Conservation (phyloP, 257 asterid species). For the Solanum raphanifolium region DNA sequence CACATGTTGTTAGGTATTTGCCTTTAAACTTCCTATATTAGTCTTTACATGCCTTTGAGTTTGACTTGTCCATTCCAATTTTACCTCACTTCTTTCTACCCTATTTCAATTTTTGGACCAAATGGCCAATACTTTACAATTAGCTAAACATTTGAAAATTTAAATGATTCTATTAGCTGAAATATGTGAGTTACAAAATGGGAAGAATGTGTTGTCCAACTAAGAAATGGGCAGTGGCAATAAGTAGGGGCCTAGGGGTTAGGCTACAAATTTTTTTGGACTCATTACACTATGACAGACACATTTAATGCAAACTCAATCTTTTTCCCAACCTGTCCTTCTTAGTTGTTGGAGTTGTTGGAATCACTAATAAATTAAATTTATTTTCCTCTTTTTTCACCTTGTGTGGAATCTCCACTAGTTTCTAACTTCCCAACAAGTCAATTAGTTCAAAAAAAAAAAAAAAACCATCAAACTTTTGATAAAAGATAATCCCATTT, state of each 20-base stretch:
- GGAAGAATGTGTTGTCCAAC: neutral
- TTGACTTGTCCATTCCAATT: neutral
- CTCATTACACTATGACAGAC: slow-evolving; percentile 43
- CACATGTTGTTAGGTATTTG: neutral
- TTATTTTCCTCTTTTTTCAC: neutral
- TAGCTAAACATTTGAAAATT: neutral
- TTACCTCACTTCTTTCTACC: neutral
- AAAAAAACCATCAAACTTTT: neutral
- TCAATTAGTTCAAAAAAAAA: neutral
- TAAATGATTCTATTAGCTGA: neutral
- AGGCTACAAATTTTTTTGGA: slow-evolving; percentile 11
- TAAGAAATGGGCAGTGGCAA: slow-evolving; percentile 15
- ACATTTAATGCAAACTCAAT: slow-evolving; percentile 37
- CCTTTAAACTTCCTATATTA: neutral
- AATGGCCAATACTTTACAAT: neutral
- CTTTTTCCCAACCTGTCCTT: slow-evolving; percentile 41
- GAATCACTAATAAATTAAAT: neutral
- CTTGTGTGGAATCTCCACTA: slow-evolving; percentile 1
- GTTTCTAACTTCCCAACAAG: slow-evolving; percentile 1
- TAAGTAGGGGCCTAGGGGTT: slow-evolving; percentile 8
- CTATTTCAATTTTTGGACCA: neutral
- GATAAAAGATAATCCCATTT: slow-evolving; percentile 2
- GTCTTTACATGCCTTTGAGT: neutral
- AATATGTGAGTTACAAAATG: neutral
- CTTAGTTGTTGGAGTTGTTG: slow-evolving; percentile 15